Base-by-base conservation (phyloP, 2,329 filamentous ascomycete species). In the Aspergillus pseudotamarii region DNA sequence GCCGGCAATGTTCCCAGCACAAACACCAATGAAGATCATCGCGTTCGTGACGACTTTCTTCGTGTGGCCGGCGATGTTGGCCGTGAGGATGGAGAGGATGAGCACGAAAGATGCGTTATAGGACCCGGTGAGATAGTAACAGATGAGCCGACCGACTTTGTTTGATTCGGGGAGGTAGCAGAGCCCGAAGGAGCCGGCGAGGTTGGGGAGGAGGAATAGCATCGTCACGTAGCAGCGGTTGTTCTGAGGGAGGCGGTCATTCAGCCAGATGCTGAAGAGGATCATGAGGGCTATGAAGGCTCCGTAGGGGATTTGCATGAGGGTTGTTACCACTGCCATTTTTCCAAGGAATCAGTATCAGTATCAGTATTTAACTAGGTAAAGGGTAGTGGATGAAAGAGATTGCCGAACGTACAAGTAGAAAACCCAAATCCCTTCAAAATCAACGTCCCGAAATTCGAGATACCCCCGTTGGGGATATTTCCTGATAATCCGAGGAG, bases 31-130 rank as follows among this genome's bases (percentile, higher is more conserved):
- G 76, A 87, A 88, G 2, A 88, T 79, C 61, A 87, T 82, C 1
- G 84, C 86, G 26, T 86, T 88, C 19, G 86, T 86, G 32, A 88
- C 84, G 51, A 89, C 86, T 71, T 89, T 88, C 71, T 89, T 89
- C 1, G 86, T 87, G 65, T 88, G 85, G 0, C 77, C 77, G 71
- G 74, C 83, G 70, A 74, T 86, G 77, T 72, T 81, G 57, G 63
- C 66, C 77, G 80, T 65, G 68, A 80, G 72, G 81, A 82, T 79
- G 65, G 80, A 79, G 32, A 83, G 66, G 56, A 85, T 76, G 58
- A 86, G 72, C 3, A 84, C 82, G 65, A 85, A 86, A 0, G 84
- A 80, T 0, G 84, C 84, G 68, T 85, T 84, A 65, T 86, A 85
- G 0, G 83, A 82, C 0, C 84, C 84, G 0, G 84, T 84, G 1